Evolutionary conservation across 2,329 filamentous ascomycete species (phyloP).

Genomic region (Parascedosporium putredinis): DNA sequence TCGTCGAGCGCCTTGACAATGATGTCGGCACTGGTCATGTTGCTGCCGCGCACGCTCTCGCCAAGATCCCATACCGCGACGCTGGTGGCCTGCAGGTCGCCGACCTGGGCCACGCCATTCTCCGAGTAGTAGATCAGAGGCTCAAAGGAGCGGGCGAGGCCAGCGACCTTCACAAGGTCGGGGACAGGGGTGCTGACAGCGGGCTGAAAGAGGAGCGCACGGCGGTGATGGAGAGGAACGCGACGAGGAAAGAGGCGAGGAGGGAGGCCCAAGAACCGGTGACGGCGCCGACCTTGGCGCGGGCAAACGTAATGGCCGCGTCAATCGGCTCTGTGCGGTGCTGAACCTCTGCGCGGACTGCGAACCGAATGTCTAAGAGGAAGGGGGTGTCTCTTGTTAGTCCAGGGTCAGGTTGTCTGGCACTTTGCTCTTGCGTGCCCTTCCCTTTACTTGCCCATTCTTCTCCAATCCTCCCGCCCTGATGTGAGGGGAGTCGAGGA

Average conservation of each 20-base stretch:
- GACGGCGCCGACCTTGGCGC: slow-evolving; percentile 45
- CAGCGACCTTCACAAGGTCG: slow-evolving; percentile 83
- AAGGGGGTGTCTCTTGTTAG: not conserved
- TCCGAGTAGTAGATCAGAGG: slow-evolving; percentile 93
- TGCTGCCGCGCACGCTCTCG: slow-evolving; percentile 78
- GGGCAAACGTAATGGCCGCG: slow-evolving; percentile 54
- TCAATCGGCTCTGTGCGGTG: slow-evolving; percentile 80
- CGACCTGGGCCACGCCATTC: slow-evolving; percentile 74
- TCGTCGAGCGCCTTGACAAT: slow-evolving; percentile 81
- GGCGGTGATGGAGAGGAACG: slow-evolving; percentile 54
- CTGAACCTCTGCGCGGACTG: slow-evolving; percentile 76
- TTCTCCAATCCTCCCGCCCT: too few relatives aligned
- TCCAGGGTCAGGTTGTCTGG: slow-evolving; percentile 7
- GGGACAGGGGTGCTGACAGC: slow-evolving; percentile 54
- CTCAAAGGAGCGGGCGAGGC: slow-evolving; percentile 83
- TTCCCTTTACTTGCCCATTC: too few relatives aligned
- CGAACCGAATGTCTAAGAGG: slow-evolving; percentile 70
- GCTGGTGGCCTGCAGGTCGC: slow-evolving; percentile 80
- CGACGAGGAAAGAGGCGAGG: slow-evolving; percentile 48
- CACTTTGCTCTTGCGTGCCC: too few relatives aligned
- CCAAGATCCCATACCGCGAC: slow-evolving; percentile 91
- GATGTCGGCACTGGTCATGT: slow-evolving; percentile 79
- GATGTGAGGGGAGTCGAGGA: too few relatives aligned
- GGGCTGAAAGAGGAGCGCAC: slow-evolving; percentile 60
- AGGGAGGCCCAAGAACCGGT: slow-evolving; percentile 63